A percentile compares a stretch with the other conserved stretches of the same genome.
phyloP scores from a whole-genome alignment of 116 monocot species.

The Posidonia oceanica region DNA sequence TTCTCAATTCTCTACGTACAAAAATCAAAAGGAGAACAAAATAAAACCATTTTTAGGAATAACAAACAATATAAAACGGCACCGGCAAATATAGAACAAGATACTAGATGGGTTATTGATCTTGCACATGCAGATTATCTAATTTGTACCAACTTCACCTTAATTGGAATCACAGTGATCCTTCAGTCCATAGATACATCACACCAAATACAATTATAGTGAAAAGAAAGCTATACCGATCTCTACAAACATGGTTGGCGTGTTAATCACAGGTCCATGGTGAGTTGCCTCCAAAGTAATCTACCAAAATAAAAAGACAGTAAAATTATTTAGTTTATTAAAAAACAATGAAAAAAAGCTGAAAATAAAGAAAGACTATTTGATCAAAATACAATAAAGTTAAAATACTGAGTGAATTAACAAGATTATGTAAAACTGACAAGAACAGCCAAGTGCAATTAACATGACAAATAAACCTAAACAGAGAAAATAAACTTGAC shows the following conservation, averaged over 20 bases:
- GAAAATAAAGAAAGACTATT: not conserved
- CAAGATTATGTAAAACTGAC: too few species aligned
- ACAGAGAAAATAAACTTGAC: too few species aligned
- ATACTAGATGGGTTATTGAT: not conserved
- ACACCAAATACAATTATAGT: not conserved
- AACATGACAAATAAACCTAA: too few species aligned
- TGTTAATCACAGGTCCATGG: slow-evolving; percentile 85
- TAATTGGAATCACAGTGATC: not conserved
- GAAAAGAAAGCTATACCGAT: slow-evolving; percentile 43
- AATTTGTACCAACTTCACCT: not conserved
- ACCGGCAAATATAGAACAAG: too few species aligned
- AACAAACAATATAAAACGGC: too few species aligned
- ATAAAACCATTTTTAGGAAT: too few species aligned
- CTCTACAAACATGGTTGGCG: slow-evolving; percentile 87
- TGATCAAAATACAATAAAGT: too few species aligned
- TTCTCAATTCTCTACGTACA: too few species aligned
- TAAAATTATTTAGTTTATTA: not conserved
- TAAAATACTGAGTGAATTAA: too few species aligned
- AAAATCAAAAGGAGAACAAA: too few species aligned
- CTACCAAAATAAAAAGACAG: slow-evolving; percentile 21
- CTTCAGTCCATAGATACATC: not conserved
- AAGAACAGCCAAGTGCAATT: too few species aligned
- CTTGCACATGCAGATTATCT: not conserved
- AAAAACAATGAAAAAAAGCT: not conserved
- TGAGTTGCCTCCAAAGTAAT: slow-evolving; percentile 94